Evolutionary conservation across 768 basidiomycete species (phyloP), one percentile per base, ranked within the genome.

Genomic region (Boletus insuetus): DNA sequence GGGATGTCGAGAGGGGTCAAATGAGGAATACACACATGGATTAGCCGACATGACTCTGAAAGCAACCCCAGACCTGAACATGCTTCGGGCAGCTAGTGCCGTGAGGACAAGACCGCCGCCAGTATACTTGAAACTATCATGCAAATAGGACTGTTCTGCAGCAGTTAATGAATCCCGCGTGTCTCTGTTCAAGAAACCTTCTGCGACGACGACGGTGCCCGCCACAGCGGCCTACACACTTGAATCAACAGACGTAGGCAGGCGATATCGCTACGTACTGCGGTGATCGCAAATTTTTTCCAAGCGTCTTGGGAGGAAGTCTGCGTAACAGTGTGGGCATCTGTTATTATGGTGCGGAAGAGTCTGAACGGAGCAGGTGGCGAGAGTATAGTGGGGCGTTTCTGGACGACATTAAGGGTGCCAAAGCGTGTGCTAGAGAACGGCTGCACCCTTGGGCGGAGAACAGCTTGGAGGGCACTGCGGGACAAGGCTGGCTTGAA

Each of bases 81-180:
- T 75, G 46, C 82, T 74, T n/a, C 89, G 82, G 3, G 93, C 93
- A n/a, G 83, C 84, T 14, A 86, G 67, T 1, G 92, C 91, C 2
- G 90, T 92, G 35, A 93, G 69, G 3, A 76, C 76, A 24, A 95
- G 82, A 1, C 92, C 93, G 45, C 79, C 87, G 12, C 87, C 92
- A 7, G 91, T 91, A 63, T 92, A 94, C 64, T 82, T 84, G 78
- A 92, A 94, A 53, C 81, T 86, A 38, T 86, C 83, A 62, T 94
- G 82, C 5, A 94, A 76, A 64, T 88, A 82, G 12, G 81, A 81
- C 53, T 78, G 83, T 70, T 94, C 91, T 0, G 77, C 76, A 0
- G 69, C 51, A 38, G 83, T 81, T 26, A 92, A 75, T 5, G 81
- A 73, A 42, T 87, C 89, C 39, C 89, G 78, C 0, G 89, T 92